Base-by-base conservation (phyloP, 805 yeast species). In the Myxozyma melibiosi region DNA sequence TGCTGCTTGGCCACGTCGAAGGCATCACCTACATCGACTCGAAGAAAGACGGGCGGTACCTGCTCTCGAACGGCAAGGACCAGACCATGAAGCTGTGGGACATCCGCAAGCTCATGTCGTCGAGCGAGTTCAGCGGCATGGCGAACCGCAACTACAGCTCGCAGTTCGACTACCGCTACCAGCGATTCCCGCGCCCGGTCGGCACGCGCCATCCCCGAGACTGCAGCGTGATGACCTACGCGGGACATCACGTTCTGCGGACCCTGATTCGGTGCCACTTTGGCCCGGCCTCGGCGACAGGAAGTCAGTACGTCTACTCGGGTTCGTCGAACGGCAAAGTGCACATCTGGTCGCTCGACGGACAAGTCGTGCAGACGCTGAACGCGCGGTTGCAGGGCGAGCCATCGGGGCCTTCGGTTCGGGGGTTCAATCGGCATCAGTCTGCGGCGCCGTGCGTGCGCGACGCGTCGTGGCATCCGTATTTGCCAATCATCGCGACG, bases 11-110 rank as follows among this genome's bases (percentile, higher is more conserved):
- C 16, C 72, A 69, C 48, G 54, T 64, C 20, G 72, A 69, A 53
- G 72, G 72, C 16, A 58, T 69, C 51, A 66, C 71, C 13, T 61
- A 57, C 34, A 60, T 69, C 3, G 72, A 69, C 40, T 53, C 67
- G 31, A 62, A 59, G 44, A 56, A 56, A 13, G 69, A 65, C 42
- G 70, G 69, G 3, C 43, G 63, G 14, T 66, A 67, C 43, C 46
- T 69, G 37, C 24, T 69, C 6, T 65, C 72, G 9, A 69, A 69
- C 46, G 61, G 68, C 39, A 69, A 69, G 47, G 72, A 69, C 37
- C 72, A 69, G 47, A 44, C 65, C 9, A 59, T 66, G 67, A 69
- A 68, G 51, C 49, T 69, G 45, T 70, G 72, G 72, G 73, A 70
- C 53, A 57, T 63, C 5, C 58, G 72, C 38, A 58, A 52, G 38